Conservation (phyloP, 1,284 basidiomycete species). For the Phlebopus sp. region DNA sequence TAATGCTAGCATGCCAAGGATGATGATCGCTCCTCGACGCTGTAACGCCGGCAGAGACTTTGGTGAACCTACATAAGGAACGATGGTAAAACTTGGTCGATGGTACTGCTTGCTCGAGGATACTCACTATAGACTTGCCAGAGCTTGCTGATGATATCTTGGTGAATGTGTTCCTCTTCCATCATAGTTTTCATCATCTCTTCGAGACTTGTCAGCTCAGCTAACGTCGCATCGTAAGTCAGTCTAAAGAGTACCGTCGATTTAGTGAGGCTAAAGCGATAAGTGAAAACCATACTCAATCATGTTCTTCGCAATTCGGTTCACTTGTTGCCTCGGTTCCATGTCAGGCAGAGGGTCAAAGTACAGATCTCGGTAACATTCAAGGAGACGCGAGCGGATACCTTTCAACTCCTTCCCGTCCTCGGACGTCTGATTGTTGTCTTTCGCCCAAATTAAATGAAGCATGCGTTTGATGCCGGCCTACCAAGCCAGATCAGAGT, state of each 20-base stretch:
- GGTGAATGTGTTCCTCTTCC: constrained; percentile 78
- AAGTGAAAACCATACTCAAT: constrained; percentile 67
- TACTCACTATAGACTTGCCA: constrained; percentile 93
- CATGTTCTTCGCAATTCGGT: constrained; percentile 97
- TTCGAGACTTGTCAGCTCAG: constrained; percentile 94
- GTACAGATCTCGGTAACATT: constrained; percentile 88
- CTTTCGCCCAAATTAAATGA: constrained; percentile 97
- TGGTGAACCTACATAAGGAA: constrained; percentile 55
- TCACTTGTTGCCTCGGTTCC: constrained; percentile 83
- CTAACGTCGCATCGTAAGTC: constrained; percentile 89
- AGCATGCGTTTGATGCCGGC: constrained; percentile 92
- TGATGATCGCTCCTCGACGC: constrained; percentile 89
- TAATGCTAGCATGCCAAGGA: constrained; percentile 93
- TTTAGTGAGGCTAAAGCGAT: neutral
- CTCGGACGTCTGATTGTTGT: constrained; percentile 81
- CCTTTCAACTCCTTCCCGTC: constrained; percentile 90
- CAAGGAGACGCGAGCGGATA: constrained; percentile 82
- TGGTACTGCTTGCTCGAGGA: neutral
- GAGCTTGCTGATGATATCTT: constrained; percentile 84
- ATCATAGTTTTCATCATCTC: constrained; percentile 97
- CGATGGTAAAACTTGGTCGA: neutral
- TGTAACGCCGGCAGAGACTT: constrained; percentile 78
- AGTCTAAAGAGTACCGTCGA: constrained; percentile 45
- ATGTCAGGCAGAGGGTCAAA: constrained; percentile 78
- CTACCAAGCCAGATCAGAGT: constrained; percentile 36